These are phyloP conservation scores for Collariella sp. DNA, from an alignment of 495 filamentous ascomycete genomes.

Conservation along the genomic window DNA sequence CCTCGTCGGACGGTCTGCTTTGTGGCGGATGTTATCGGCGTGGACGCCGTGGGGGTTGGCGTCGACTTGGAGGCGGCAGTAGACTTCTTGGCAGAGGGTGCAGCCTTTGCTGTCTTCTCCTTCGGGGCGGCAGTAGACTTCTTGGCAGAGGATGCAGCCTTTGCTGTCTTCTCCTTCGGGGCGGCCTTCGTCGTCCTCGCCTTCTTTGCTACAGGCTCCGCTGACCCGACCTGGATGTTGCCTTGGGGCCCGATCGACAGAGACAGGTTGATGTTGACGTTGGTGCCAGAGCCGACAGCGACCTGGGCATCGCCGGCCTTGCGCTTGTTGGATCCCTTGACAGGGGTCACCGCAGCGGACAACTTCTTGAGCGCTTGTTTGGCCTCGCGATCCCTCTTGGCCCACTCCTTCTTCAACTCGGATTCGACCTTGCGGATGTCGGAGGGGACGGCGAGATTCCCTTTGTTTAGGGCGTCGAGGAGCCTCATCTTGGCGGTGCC, in stretches of 20 bases:
- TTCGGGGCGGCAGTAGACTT: too few relatives aligned
- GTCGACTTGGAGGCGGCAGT: too few relatives aligned
- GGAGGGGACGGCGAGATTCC: slow-evolving; percentile 37
- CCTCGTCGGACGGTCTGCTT: slow-evolving; percentile 17
- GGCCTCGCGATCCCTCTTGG: slow-evolving; percentile 37
- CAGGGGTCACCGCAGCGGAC: background rate
- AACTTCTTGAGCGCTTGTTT: slow-evolving; percentile 30
- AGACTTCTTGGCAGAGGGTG: too few relatives aligned
- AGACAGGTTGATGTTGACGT: slow-evolving; percentile 12
- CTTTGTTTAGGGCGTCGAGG: slow-evolving; percentile 41
- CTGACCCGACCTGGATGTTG: slow-evolving; percentile 1
- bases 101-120: too few relatives aligned
- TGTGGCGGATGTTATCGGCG: background rate
- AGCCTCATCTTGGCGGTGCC: slow-evolving; percentile 49
- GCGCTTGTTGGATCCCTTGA: slow-evolving; percentile 22
- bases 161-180: background rate
- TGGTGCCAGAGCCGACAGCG: background rate
- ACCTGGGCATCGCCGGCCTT: slow-evolving; percentile 21
- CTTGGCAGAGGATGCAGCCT: too few relatives aligned
- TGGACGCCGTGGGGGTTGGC: background rate
- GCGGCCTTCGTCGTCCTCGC: slow-evolving; percentile 4
- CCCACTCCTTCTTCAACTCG: slow-evolving; percentile 47
- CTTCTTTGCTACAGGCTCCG: slow-evolving; percentile 12
- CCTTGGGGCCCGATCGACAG: slow-evolving; percentile 10
- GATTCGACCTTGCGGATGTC: slow-evolving; percentile 37